Percentiles rank a stretch among this genome's conserved stretches.
Evolutionary conservation across 139 green algal species (phyloP).

Genomic region (Chlamydomonas asymmetrica): DNA sequence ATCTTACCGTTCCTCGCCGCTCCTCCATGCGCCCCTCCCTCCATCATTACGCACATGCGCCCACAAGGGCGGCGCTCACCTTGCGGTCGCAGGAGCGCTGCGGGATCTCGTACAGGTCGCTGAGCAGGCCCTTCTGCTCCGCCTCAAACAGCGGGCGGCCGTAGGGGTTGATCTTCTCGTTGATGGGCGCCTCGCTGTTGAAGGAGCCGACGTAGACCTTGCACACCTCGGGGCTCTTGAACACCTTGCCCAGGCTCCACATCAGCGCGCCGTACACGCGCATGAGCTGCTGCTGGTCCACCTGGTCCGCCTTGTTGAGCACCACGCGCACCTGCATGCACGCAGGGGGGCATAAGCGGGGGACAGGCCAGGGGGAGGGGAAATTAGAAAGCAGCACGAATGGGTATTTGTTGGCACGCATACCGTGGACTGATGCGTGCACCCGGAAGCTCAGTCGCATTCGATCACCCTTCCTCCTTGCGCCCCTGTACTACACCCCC

Average conservation of each 20-base stretch:
- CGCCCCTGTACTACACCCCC: no score
- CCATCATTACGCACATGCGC: neutral
- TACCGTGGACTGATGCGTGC: no score
- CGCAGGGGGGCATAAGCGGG: no score
- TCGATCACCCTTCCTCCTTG: no score
- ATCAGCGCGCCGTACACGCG: constrained; percentile 99
- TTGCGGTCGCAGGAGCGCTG: constrained; percentile 26
- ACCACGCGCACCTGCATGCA: constrained; percentile 77
- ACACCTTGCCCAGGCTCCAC: constrained; percentile 95
- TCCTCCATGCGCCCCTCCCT: neutral
- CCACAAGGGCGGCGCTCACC: neutral
- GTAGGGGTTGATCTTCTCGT: constrained; percentile 69
- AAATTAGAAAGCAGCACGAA: no score
- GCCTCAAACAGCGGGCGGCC: constrained; percentile 82
- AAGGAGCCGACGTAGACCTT: constrained; percentile 95
- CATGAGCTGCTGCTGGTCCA: constrained; percentile 96
- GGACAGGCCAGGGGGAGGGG: no score
- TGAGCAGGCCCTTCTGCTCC: constrained; percentile 90
- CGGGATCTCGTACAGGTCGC: constrained; percentile 89
- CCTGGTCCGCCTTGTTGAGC: constrained; percentile 95
- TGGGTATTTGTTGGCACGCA: no score
- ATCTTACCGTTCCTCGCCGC: no score
- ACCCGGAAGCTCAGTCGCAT: no score
- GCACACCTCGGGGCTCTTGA: constrained; percentile 88
- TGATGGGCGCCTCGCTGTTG: constrained; percentile 71